Base-by-base conservation (phyloP, 139 green algal genomes). In the Astrephomene gubernaculifera region DNA sequence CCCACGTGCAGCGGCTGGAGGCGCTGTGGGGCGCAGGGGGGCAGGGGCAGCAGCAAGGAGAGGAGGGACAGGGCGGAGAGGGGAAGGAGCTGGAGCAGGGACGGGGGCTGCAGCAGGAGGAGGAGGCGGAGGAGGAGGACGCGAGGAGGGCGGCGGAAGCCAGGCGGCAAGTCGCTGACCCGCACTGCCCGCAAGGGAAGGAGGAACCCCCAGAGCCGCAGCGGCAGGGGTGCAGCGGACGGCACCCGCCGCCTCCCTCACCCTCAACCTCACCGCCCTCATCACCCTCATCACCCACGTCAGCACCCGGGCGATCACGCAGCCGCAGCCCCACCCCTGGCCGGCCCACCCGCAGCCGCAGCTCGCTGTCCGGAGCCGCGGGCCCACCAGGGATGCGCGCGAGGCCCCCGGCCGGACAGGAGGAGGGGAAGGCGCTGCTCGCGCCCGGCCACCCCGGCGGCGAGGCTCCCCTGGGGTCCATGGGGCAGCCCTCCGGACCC, bases 1-100 rank as follows among this genome's bases (percentile, higher is more conserved):
- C 22, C 45, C 45, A 80, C 71, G 35, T 80, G 71, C 9, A 2
- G n/a, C 45, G 45, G 9, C 45, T 80, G 71, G 71, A 80, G 45
- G 45, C 45, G 14, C 45, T 80, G 31, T 80, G 71, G 71, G n/a
- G n/a, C n/a, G n/a, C n/a, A n/a, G n/a, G n/a, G n/a, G n/a, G n/a
- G n/a, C n/a, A n/a, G n/a, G n/a, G n/a, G n/a, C n/a, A 64, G 33
- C 33, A 31, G 29, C 44, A 44, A 24, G 49, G 2, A 21, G 31
- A 17, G 45, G 45, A 44, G 19, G 19, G 21, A n/a, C n/a, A n/a
- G 71, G n/a, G n/a, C n/a, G n/a, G n/a, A n/a, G n/a, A n/a, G n/a
- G n/a, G n/a, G n/a, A n/a, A n/a, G n/a, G n/a, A n/a, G n/a, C n/a
- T 45, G 33, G 19, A 31, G 29, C 44, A 44, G 31, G 49, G 2